phyloP scores from a whole-genome alignment of 2,329 filamentous ascomycete genomes.

The Colletotrichum tanaceti region DNA sequence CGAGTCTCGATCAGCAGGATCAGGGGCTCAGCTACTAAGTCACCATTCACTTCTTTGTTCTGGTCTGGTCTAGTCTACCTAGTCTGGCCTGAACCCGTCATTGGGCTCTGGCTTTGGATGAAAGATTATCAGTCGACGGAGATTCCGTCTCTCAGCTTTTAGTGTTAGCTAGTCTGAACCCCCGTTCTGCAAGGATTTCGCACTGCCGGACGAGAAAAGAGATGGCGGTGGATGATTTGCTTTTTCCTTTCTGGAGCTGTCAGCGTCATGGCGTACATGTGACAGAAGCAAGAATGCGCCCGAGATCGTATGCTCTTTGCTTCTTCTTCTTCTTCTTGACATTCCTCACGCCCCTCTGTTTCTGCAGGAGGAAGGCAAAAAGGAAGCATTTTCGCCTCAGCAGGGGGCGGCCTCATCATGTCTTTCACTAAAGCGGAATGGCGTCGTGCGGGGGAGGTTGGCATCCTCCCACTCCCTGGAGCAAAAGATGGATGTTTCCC shows the following conservation, averaged over 20 bases:
- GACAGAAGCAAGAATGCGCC: background rate
- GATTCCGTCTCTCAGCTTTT: background rate
- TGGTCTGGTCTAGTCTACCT: no score
- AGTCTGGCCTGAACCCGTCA: background rate
- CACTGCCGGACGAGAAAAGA: background rate
- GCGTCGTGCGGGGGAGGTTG: slow-evolving; percentile 38
- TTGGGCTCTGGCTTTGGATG: slow-evolving; percentile 31
- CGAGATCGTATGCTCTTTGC: slow-evolving; percentile 30
- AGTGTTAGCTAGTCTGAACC: background rate
- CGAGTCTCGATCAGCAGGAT: slow-evolving; percentile 13
- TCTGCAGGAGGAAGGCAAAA: background rate
- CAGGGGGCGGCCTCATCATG: background rate
- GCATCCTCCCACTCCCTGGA: no score
- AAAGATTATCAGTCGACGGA: slow-evolving; percentile 15
- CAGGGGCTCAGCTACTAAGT: slow-evolving; percentile 9
- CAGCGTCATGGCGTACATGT: background rate
- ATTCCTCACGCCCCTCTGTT: background rate
- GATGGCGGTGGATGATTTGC: background rate
- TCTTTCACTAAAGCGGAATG: slow-evolving; percentile 13
- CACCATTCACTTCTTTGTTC: no score
- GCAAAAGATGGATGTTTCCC: no score
- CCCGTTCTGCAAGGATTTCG: background rate
- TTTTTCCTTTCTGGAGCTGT: background rate
- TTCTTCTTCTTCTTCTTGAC: background rate
- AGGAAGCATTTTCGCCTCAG: slow-evolving; percentile 7